Conservation (phyloP, 768 basidiomycete species). For the Lentinula sp. region DNA sequence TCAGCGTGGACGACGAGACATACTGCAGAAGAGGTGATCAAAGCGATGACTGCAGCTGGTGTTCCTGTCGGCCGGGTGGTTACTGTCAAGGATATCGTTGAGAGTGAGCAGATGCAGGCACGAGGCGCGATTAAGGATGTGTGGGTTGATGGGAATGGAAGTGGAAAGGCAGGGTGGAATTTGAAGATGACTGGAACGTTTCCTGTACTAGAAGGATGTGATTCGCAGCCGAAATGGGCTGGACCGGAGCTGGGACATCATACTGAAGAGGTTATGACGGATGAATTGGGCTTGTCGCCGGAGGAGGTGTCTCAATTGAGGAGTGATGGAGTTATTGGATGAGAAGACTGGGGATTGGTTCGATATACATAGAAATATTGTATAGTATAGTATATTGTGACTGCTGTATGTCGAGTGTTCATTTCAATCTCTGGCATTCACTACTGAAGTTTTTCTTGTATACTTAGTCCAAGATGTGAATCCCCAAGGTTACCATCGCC, state of each 20-base stretch:
- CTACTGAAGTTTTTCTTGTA: no score
- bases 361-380: neutral
- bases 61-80: slow-evolving; percentile 63
- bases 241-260: slow-evolving; percentile 63
- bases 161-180: slow-evolving; percentile 38
- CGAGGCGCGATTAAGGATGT: slow-evolving; percentile 57
- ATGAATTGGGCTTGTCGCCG: slow-evolving; percentile 33
- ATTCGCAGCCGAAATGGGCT: slow-evolving; percentile 57
- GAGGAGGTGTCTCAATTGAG: slow-evolving; percentile 32
- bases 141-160: slow-evolving; percentile 28
- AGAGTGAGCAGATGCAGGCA: slow-evolving; percentile 47
- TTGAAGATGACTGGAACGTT: slow-evolving; percentile 66
- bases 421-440: no score
- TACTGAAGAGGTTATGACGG: slow-evolving; percentile 41
- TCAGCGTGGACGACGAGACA: slow-evolving; percentile 48
- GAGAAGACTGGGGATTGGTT: slow-evolving; percentile 3
- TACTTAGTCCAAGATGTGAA: no score
- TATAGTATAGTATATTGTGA: no score
- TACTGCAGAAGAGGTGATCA: slow-evolving; percentile 47
- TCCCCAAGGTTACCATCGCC: no score
- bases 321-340: slow-evolving; percentile 37
- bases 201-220: slow-evolving; percentile 54
- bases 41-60: slow-evolving; percentile 40
- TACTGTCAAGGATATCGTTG: slow-evolving; percentile 56
- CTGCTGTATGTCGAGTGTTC: no score